Evolutionary conservation across 2,329 filamentous ascomycete genomes (phyloP), one percentile per base, ranked within the genome.

Genomic region (Diplodia intermedia): DNA sequence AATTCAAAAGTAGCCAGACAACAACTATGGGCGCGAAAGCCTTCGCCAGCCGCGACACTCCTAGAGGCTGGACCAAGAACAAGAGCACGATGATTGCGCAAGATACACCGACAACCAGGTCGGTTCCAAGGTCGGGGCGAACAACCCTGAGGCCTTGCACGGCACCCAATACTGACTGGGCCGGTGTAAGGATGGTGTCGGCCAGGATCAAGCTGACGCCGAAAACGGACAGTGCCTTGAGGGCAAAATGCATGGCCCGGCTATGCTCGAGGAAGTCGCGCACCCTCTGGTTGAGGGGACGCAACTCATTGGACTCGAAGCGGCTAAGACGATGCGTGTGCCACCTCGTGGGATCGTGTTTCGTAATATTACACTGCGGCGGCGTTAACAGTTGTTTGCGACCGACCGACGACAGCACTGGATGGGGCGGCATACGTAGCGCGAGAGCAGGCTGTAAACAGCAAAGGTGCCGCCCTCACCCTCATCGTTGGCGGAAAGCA

Each of bases 391-490:
- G 12, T 20, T 8, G 12, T 3, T 20, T 23, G 2, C 14, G 8
- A 20, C 11, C 18, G 12, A 15, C 29, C 8, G 26, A 2, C 26
- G 31, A 23, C 20, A 14, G 31, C 15, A 38, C 3, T 4, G 31
- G 31, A 1, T 18, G 9, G 47, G n/a, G 36, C 9, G 40, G 73
- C 79, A 73, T 75, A 84, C 84, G 76, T 86, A 89, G 71, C 75
- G 72, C 0, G 88, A 85, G 1, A 91, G 82, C 15, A 91, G 78
- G 3, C 86, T 88, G 76, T 91, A 91, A 31, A 88, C 84, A 36
- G 86, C 87, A 76, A 91, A 91, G 0, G 89, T 91, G 36, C 89
- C 89, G 33, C 89, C 89, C 73, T 91, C 88, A 54, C 89, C 89
- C 73, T 91, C 89, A 70, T 91, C 88, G 75, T 91, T 89, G 65